These are phyloP conservation scores for Plenodomus biglobosus DNA, from an alignment of 2,329 filamentous ascomycete genomes.

Conservation along the genomic window DNA sequence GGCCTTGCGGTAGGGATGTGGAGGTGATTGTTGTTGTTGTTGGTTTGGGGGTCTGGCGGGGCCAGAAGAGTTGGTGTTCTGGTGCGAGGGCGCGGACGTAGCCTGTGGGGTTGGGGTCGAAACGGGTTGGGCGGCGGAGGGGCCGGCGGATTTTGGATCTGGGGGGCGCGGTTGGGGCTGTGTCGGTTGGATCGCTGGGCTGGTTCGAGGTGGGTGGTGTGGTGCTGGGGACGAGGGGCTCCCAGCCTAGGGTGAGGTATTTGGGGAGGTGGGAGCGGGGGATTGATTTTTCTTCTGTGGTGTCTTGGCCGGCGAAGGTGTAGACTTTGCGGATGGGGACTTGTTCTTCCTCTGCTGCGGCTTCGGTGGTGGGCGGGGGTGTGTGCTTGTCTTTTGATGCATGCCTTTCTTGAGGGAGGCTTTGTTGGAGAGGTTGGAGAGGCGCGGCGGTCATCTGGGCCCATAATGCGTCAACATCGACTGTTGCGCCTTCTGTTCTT, in stretches of 20 bases:
- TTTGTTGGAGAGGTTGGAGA: constrained; percentile 27
- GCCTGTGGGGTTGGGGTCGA: constrained; percentile 54
- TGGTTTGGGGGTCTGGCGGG: constrained; percentile 14
- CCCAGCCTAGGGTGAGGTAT: constrained; percentile 38
- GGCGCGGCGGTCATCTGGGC: constrained; percentile 62
- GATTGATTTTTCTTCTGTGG: constrained; percentile 72
- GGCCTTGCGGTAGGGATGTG: constrained; percentile 3
- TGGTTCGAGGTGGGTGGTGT: not conserved
- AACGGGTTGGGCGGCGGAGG: constrained; percentile 50
- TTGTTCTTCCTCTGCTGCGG: constrained; percentile 40
- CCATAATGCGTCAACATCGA: constrained; percentile 73
- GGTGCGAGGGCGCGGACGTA: constrained; percentile 50
- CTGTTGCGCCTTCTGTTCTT: constrained; percentile 62
- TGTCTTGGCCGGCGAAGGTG: constrained; percentile 72
- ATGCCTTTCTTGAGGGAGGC: constrained; percentile 13
- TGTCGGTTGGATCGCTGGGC: not conserved
- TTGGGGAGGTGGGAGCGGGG: constrained; percentile 42
- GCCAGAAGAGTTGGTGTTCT: constrained; percentile 48
- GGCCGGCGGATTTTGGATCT: constrained; percentile 32
- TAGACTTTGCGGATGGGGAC: constrained; percentile 70
- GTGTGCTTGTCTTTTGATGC: constrained; percentile 7
- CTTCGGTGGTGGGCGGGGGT: constrained; percentile 9
- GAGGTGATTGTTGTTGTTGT: not conserved
- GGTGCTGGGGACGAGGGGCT: constrained; percentile 14
- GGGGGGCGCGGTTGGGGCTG: not conserved